These are phyloP conservation scores for Erysiphe pulchra DNA, from an alignment of 2,329 filamentous ascomycete species.

Conservation along the genomic window DNA sequence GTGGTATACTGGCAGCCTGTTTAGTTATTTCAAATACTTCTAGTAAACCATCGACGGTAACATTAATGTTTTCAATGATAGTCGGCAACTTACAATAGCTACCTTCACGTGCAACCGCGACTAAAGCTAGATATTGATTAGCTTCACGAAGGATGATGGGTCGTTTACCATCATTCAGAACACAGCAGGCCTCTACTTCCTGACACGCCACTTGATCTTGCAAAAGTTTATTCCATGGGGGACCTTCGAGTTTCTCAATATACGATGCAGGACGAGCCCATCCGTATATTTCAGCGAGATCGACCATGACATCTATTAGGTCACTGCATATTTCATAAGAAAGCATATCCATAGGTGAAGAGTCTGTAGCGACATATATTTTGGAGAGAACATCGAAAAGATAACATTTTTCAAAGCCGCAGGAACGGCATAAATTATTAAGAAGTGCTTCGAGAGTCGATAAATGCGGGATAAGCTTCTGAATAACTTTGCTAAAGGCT, in stretches of 20 bases:
- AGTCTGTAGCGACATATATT: constrained; percentile 95
- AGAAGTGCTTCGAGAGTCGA: constrained; percentile 83
- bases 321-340: constrained; percentile 97
- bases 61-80: constrained; percentile 69
- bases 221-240: constrained; percentile 33
- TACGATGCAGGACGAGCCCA: constrained; percentile 35
- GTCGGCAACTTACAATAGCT: constrained; percentile 63
- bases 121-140: constrained; percentile 50
- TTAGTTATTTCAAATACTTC: constrained; percentile 57
- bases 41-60: constrained; percentile 52
- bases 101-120: constrained; percentile 70
- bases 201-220: constrained; percentile 40
- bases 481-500: constrained; percentile 93
- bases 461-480: constrained; percentile 84
- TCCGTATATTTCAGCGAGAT: constrained; percentile 87
- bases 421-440: constrained; percentile 79
- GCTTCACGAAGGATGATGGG: constrained; percentile 45
- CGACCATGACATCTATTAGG: constrained; percentile 95
- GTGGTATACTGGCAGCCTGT: constrained; percentile 4
- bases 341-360: constrained; percentile 73
- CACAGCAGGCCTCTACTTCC: constrained; percentile 41
- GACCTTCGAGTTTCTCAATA: constrained; percentile 28
- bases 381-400: constrained; percentile 95
- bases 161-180: constrained; percentile 32
- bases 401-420: constrained; percentile 92